Conservation (phyloP, 257 asterid species). For the Haberlea rhodopensis region DNA sequence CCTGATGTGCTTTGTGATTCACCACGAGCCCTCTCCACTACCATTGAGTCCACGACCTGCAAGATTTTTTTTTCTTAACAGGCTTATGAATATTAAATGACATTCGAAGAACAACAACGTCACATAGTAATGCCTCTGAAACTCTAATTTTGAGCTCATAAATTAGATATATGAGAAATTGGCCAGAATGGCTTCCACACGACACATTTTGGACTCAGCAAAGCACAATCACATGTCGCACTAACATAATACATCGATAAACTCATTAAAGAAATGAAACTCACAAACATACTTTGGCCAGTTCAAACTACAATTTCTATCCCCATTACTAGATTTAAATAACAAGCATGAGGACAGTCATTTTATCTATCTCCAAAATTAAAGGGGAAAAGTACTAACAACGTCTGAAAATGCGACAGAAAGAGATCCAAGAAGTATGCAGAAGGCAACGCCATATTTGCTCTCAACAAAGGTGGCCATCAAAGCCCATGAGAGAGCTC, state of each 20-base stretch:
- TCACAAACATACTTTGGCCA: neutral
- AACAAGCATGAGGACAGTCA: conserved; percentile 1
- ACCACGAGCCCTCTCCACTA: conserved; percentile 97
- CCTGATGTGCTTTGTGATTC: conserved; percentile 98
- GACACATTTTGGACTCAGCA: no score
- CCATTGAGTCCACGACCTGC: conserved; percentile 99
- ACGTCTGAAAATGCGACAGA: conserved; percentile 98
- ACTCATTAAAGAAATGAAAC: neutral
- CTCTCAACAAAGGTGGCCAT: conserved; percentile 86
- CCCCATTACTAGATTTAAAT: neutral
- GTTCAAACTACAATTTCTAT: neutral
- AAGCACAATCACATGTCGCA: no score
- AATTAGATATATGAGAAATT: neutral
- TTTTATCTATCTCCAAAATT: conserved; percentile 5
- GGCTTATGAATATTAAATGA: conserved; percentile 14
- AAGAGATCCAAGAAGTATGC: conserved; percentile 91
- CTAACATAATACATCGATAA: neutral
- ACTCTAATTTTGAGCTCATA: neutral
- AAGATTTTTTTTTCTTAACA: conserved; percentile 31
- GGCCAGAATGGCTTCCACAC: no score
- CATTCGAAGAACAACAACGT: conserved; percentile 13
- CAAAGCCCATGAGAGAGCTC: conserved; percentile 92
- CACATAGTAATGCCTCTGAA: conserved; percentile 7
- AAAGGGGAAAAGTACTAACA: conserved; percentile 50
- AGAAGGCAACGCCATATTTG: conserved; percentile 90